Conservation (phyloP, 2,329 filamentous ascomycete genomes). For the Lachnellula occidentalis region DNA sequence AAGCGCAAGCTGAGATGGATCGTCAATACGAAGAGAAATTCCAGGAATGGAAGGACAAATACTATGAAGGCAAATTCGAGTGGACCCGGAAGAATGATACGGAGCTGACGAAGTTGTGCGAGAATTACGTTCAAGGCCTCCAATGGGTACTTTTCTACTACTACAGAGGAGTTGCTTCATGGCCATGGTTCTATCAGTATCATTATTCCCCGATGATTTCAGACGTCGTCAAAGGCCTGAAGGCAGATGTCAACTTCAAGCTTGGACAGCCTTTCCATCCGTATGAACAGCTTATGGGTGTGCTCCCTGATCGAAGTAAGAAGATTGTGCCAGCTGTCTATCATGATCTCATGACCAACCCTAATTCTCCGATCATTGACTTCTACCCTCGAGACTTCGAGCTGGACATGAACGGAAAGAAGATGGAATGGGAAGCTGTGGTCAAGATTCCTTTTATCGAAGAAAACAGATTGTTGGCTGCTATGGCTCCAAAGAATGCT, state of each 20-base stretch:
- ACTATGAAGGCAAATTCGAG: slow-evolving; percentile 86
- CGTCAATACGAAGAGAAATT: slow-evolving; percentile 89
- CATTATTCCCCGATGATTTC: slow-evolving; percentile 98
- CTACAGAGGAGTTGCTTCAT: slow-evolving; percentile 92
- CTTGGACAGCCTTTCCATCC: slow-evolving; percentile 93
- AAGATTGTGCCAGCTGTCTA: slow-evolving; percentile 86
- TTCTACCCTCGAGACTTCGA: slow-evolving; percentile 98
- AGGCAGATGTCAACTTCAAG: slow-evolving; percentile 83
- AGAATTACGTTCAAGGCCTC: slow-evolving; percentile 95
- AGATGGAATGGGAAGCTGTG: slow-evolving; percentile 99
- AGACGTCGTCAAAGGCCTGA: slow-evolving; percentile 83
- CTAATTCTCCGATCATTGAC: slow-evolving; percentile 88
- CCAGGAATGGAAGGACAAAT: slow-evolving; percentile 85
- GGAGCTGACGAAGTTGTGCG: slow-evolving; percentile 74
- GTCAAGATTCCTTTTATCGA: slow-evolving; percentile 99
- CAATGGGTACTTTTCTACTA: slow-evolving; percentile 99
- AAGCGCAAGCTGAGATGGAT: slow-evolving; percentile 73
- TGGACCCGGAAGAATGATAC: slow-evolving; percentile 78
- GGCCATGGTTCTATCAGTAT: slow-evolving; percentile 97
- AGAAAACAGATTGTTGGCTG: slow-evolving; percentile 74
- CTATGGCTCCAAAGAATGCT: slow-evolving; percentile 81
- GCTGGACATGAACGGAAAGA: slow-evolving; percentile 99
- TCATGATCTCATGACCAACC: slow-evolving; percentile 86
- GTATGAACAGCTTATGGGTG: slow-evolving; percentile 96
- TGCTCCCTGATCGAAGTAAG: slow-evolving; percentile 94